Conservation (phyloP, 768 basidiomycete species). For the Xerocomus spinulosus region DNA sequence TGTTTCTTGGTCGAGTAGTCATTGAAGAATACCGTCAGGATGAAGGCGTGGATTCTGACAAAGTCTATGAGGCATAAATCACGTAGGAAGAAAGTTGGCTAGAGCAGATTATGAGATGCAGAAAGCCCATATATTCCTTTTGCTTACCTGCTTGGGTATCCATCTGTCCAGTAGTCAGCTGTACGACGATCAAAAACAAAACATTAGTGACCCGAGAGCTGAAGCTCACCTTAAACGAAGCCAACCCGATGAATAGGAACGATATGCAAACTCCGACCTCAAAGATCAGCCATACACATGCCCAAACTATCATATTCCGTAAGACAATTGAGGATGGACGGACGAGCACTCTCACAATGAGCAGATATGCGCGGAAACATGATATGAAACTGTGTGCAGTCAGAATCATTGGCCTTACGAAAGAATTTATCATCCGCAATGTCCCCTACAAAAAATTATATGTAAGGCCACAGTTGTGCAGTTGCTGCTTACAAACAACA, state of each 20-base stretch:
- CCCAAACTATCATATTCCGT: constrained; percentile 60
- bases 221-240: constrained; percentile 68
- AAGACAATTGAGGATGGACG: not conserved
- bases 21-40: constrained; percentile 10
- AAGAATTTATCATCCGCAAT: constrained; percentile 93
- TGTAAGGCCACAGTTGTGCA: not conserved
- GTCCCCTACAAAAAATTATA: constrained; percentile 58
- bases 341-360: constrained; percentile 48
- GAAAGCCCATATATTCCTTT: not conserved
- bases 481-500: constrained; percentile 65
- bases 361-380: constrained; percentile 66
- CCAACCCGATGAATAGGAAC: constrained; percentile 77
- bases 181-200: constrained; percentile 2
- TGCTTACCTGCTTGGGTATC: constrained; percentile 61
- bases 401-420: constrained; percentile 90
- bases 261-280: constrained; percentile 68
- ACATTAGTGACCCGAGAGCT: not conserved
- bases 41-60: constrained; percentile 4
- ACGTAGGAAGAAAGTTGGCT: constrained; percentile 64
- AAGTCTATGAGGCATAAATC: constrained; percentile 16
- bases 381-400: constrained; percentile 83
- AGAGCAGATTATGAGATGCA: constrained; percentile 7
- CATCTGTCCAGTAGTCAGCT: constrained; percentile 45
- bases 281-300: constrained; percentile 78
- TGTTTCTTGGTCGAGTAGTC: constrained; percentile 15